Percentiles rank a stretch among this genome's conserved stretches.
phyloP scores from a whole-genome alignment of 2,329 filamentous ascomycete species.

The Fusarium haematococcum region DNA sequence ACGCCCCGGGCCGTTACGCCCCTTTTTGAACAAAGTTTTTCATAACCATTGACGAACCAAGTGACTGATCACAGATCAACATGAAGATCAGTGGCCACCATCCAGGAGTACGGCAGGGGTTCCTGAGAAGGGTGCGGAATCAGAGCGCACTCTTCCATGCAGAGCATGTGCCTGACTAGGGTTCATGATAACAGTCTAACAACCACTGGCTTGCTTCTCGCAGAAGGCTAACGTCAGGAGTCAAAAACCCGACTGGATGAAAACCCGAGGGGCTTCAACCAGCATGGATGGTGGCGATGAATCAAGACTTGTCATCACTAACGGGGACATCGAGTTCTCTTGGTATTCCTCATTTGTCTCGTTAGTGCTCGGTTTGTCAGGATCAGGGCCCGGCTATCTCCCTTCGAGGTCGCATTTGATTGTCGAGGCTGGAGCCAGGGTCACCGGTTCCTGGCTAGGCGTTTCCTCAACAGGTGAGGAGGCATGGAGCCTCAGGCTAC shows the following conservation, averaged over 20 bases:
- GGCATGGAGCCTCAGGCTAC: not conserved
- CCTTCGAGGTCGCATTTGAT: not conserved
- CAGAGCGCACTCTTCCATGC: not conserved
- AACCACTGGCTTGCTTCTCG: not conserved
- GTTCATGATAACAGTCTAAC: not conserved
- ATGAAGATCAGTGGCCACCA: not conserved
- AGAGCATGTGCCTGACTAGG: constrained; percentile 2
- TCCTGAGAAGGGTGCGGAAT: not conserved
- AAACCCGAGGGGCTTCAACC: not conserved
- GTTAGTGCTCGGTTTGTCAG: not conserved
- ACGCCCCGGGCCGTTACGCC: not conserved
- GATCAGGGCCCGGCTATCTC: not conserved
- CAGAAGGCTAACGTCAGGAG: constrained; percentile 6
- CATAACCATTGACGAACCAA: not conserved
- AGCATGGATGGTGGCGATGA: not conserved
- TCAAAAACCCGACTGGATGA: not conserved
- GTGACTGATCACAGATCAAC: not conserved
- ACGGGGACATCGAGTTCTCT: not conserved
- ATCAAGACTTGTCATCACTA: not conserved
- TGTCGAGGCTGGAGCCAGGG: constrained; percentile 2
- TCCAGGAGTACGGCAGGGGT: not conserved
- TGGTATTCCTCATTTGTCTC: not conserved
- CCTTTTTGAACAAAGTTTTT: not conserved
- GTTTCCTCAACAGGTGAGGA: not conserved
- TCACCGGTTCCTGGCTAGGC: not conserved